Conservation (phyloP, 1,284 basidiomycete genomes). For the Apiotrichum gamsii region DNA sequence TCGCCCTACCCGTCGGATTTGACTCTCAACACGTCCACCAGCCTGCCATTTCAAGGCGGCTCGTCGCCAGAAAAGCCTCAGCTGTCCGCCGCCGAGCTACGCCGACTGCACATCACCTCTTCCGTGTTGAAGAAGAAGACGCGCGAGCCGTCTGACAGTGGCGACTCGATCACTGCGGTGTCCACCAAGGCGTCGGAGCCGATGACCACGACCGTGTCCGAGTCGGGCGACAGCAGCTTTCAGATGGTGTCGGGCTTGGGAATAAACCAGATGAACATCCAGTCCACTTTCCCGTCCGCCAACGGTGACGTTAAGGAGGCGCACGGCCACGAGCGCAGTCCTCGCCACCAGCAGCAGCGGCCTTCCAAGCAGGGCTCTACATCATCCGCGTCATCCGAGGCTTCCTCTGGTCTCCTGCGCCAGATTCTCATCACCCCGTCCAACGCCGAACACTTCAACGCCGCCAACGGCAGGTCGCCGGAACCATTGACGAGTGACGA, state of each 20-base stretch:
- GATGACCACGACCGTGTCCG: neutral
- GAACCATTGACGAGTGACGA: neutral
- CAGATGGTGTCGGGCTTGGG: slow-evolving; percentile 13
- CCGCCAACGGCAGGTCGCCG: too few relatives aligned
- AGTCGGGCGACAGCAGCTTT: neutral
- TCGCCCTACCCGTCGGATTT: slow-evolving; percentile 14
- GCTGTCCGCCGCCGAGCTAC: slow-evolving; percentile 22
- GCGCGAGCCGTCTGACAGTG: slow-evolving; percentile 12
- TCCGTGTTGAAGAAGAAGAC: slow-evolving; percentile 36
- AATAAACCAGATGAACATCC: slow-evolving; percentile 3
- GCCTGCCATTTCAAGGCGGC: neutral
- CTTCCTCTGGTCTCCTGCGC: slow-evolving; percentile 8
- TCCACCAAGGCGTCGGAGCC: neutral
- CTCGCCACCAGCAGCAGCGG: neutral
- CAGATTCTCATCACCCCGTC: slow-evolving; percentile 15
- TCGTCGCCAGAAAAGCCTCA: too few relatives aligned
- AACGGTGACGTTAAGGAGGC: neutral
- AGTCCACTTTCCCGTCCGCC: slow-evolving; percentile 9
- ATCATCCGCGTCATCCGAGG: slow-evolving; percentile 6
- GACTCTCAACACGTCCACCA: slow-evolving; percentile 2
- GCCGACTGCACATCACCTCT: slow-evolving; percentile 31
- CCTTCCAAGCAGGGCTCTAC: slow-evolving; percentile 6
- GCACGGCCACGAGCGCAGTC: too few relatives aligned
- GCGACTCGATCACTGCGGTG: slow-evolving; percentile 7
- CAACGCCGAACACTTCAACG: slow-evolving; percentile 6